Percentiles rank a stretch among this genome's conserved stretches.
Conservation (phyloP, 352 stramenopile genomes). For the Phytophthora kernoviae region DNA sequence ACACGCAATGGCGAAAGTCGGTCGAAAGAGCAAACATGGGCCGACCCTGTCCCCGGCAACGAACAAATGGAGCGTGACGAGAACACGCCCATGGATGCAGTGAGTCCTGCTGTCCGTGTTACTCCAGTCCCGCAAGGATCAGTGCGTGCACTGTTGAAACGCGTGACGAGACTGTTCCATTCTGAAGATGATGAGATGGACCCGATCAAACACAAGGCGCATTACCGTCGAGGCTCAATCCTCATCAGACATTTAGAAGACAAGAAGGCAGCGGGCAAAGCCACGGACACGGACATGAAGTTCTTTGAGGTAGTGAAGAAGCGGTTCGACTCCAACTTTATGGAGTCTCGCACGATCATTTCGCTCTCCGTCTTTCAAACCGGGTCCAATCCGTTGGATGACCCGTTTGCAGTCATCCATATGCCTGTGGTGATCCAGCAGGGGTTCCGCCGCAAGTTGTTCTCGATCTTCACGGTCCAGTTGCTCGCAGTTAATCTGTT, state of each 20-base stretch:
- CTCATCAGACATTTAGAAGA: constrained; percentile 73
- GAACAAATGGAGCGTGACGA: constrained; percentile 4
- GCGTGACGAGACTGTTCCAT: constrained; percentile 48
- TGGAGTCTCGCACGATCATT: constrained; percentile 78
- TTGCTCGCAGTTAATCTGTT: constrained; percentile 55
- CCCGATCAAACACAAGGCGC: constrained; percentile 38
- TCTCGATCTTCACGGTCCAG: constrained; percentile 75
- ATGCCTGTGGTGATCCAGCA: constrained; percentile 73
- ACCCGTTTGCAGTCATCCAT: constrained; percentile 73
- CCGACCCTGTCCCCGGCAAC: constrained; percentile 4
- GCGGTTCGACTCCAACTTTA: constrained; percentile 71
- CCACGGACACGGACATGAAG: constrained; percentile 78
- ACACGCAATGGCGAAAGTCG: constrained; percentile 3
- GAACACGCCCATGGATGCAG: constrained; percentile 9
- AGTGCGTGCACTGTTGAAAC: constrained; percentile 34
- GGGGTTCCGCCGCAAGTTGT: constrained; percentile 75
- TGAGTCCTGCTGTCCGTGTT: constrained; percentile 6
- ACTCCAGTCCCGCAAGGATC: constrained; percentile 26
- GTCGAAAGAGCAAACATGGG: constrained; percentile 22
- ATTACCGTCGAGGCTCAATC: constrained; percentile 76
- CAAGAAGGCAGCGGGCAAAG: constrained; percentile 61
- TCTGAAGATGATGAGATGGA: constrained; percentile 49
- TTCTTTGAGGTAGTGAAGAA: constrained; percentile 83
- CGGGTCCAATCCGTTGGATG: constrained; percentile 68
- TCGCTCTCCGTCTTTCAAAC: constrained; percentile 81